These are phyloP conservation scores for Microbotryum violaceum DNA, from an alignment of 1,284 basidiomycete species.

Conservation along the genomic window DNA sequence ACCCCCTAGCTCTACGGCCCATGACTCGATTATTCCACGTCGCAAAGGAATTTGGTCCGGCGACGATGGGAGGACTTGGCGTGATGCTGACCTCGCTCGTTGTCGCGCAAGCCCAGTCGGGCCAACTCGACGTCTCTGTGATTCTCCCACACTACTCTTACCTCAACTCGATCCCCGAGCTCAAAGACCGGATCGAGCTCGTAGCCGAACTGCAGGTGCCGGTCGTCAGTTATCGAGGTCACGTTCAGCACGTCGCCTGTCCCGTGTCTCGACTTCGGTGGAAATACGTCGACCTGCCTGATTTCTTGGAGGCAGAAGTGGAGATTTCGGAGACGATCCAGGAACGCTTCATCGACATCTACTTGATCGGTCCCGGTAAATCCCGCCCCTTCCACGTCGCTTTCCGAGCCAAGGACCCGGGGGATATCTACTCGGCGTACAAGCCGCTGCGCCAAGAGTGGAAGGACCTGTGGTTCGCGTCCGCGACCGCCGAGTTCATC, in stretches of 20 bases:
- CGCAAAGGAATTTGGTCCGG: constrained; percentile 26
- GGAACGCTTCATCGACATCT: constrained; percentile 12
- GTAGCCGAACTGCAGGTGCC: constrained; percentile 11
- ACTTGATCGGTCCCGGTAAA: constrained; percentile 16
- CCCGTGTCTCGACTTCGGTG: constrained; percentile 15
- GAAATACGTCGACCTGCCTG: constrained; percentile 5
- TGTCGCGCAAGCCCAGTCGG: constrained; percentile 13
- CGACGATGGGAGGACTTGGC: constrained; percentile 27
- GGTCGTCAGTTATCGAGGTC: background rate
- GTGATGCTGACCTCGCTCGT: constrained; percentile 25
- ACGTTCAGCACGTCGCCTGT: background rate
- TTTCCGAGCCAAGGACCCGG: constrained; percentile 18
- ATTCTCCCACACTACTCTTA: constrained; percentile 25
- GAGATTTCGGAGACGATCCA: background rate
- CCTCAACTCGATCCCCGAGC: background rate
- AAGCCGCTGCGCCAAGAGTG: constrained; percentile 26
- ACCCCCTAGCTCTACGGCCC: background rate
- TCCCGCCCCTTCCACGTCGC: constrained; percentile 15
- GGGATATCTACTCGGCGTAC: constrained; percentile 26
- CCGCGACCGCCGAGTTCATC: constrained; percentile 13
- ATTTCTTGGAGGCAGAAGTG: constrained; percentile 7
- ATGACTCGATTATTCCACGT: constrained; percentile 19
- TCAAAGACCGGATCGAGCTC: background rate
- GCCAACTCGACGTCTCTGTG: constrained; percentile 15
- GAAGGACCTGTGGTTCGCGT: constrained; percentile 26